Percentiles rank a stretch among this genome's conserved stretches.
These are phyloP conservation scores for Alternaria arbusti DNA, from an alignment of 2,329 filamentous ascomycete species.

Conservation along the genomic window DNA sequence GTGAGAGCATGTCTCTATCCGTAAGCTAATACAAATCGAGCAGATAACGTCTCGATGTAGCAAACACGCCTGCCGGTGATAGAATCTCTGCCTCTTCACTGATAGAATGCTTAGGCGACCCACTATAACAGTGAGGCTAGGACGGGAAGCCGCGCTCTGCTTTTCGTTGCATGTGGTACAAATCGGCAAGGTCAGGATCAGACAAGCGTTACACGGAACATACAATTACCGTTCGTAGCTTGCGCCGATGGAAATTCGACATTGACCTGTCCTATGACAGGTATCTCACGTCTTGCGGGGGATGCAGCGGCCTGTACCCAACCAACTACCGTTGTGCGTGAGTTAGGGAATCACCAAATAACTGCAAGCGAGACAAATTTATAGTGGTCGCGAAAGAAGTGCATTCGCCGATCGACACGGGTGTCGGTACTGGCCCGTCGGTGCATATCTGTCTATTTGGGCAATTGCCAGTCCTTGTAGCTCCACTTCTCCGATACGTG, in stretches of 20 bases:
- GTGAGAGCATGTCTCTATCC: neutral
- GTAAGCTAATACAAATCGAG: neutral
- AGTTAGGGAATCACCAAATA: neutral
- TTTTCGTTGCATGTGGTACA: neutral
- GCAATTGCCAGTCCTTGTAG: slow-evolving; percentile 87
- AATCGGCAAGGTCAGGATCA: neutral
- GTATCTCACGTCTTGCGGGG: neutral
- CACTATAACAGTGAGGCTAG: neutral
- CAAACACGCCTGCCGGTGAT: neutral
- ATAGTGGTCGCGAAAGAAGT: neutral
- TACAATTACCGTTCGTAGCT: neutral
- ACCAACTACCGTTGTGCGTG: neutral
- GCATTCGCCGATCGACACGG: neutral
- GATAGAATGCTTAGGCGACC: neutral
- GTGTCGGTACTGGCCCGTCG: neutral
- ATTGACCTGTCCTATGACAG: neutral
- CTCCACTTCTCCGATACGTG: slow-evolving; percentile 95
- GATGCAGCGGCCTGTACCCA: neutral
- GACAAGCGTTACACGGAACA: neutral
- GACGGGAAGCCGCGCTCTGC: neutral
- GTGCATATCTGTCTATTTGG: slow-evolving; percentile 2
- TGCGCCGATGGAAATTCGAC: neutral
- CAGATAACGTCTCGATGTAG: neutral
- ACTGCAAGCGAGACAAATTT: neutral
- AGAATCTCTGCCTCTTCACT: neutral